Base-by-base conservation (phyloP, 1,284 basidiomycete species). In the Prillingera fragicola region DNA sequence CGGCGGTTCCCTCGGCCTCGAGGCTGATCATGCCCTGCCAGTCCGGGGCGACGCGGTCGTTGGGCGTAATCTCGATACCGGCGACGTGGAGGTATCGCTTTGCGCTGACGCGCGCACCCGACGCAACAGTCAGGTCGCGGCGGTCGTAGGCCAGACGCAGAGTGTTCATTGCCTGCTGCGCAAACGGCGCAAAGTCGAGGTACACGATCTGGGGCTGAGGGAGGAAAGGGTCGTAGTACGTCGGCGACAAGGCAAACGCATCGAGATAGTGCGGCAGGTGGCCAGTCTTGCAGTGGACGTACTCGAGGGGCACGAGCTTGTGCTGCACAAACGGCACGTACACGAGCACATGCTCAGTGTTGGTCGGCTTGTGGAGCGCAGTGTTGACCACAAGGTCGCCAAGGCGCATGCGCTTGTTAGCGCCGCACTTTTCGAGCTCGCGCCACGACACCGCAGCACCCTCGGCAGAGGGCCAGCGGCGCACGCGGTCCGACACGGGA, bases 381-480 rank as follows among this genome's bases (percentile, higher is more conserved):
- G 70, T 70, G 43, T 70, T 72, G 24, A 70, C 67, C 5, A 73
- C 55, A 8, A 73, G 44, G 45, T 73, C 71, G 1, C 71, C 71
- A 9, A 71, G 39, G 13, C 52, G 52, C 45, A 73, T 52, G 31
- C 64, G 55, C 24, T 56, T 56, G 38, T 63, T 52, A 8, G 70
- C 65, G 4, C 71, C 71, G 45, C 66, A 68, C 45, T 65, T 67
- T 34, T 71, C 69, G 5, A 73, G 52, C 45, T 72, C 69, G 10
- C 54, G 55, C 28, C 67, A 56, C 3, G 63, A 59, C 2, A 56
- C 54, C 10, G 53, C 52, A 12, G 68, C 64, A 2, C 66, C 71
- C 41, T 71, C 64, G 5, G 63, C 59, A 3, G 65, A 69, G 3
- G 71, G 71, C 71, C 71, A 73, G 12, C 52, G 44, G 5, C 36